These are phyloP conservation scores for Tuber brumale DNA, from an alignment of 495 filamentous ascomycete species.

Conservation along the genomic window DNA sequence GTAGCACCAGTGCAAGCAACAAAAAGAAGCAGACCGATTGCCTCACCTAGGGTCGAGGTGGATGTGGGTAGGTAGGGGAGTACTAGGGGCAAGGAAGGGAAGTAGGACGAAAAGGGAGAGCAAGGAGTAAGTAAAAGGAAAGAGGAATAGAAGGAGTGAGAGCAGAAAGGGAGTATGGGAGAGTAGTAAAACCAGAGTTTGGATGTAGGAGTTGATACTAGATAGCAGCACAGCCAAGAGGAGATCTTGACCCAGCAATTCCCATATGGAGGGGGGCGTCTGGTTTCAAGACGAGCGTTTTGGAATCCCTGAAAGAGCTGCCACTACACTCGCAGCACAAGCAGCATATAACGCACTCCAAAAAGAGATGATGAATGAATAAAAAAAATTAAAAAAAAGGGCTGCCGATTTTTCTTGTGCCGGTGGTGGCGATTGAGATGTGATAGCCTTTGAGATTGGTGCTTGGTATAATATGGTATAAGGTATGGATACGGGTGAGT, in stretches of 20 bases:
- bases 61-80: constrained; percentile 4
- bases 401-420: background rate
- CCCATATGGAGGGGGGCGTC: constrained; percentile 24
- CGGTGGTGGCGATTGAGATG: background rate
- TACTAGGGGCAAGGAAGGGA: constrained; percentile 6
- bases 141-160: constrained; percentile 11
- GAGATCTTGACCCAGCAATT: constrained; percentile 28
- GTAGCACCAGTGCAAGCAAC: constrained; percentile 14
- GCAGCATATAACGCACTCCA: constrained; percentile 29
- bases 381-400: background rate
- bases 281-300: constrained; percentile 34
- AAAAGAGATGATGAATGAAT: background rate
- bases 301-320: constrained; percentile 31
- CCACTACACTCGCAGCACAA: constrained; percentile 26
- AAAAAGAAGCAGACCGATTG: constrained; percentile 14
- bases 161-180: constrained; percentile 24
- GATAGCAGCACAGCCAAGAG: constrained; percentile 30
- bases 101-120: constrained; percentile 3
- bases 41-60: constrained; percentile 10
- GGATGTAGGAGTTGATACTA: constrained; percentile 22
- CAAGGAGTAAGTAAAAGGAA: constrained; percentile 1
- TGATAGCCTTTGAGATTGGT: background rate
- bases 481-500: background rate
- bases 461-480: background rate
- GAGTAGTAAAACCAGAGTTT: background rate